phyloP scores from a whole-genome alignment of 2,329 filamentous ascomycete species.

The Alternaria ethzedia region DNA sequence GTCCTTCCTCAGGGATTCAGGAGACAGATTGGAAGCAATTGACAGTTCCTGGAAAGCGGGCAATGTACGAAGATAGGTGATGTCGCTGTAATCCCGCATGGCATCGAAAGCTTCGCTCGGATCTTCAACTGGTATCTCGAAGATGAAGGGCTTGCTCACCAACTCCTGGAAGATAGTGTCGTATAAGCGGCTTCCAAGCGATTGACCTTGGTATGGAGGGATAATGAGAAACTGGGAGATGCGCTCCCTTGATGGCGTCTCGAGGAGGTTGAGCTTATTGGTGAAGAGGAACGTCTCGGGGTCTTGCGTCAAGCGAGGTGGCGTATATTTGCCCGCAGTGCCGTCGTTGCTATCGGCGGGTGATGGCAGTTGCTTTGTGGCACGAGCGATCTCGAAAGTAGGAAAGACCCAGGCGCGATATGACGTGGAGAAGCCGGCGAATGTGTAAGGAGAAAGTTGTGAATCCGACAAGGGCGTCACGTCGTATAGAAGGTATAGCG shows the following conservation, averaged over 20 bases:
- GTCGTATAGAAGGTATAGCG: slow-evolving; percentile 76
- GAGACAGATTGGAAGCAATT: slow-evolving; percentile 57
- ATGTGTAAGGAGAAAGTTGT: slow-evolving; percentile 63
- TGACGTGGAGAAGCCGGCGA: slow-evolving; percentile 88
- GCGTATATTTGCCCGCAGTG: slow-evolving; percentile 50
- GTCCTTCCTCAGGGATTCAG: slow-evolving; percentile 60
- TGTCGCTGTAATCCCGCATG: slow-evolving; percentile 76
- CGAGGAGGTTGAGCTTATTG: slow-evolving; percentile 54
- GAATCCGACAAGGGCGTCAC: slow-evolving; percentile 40
- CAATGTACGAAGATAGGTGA: slow-evolving; percentile 66
- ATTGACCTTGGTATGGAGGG: slow-evolving; percentile 81
- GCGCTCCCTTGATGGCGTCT: slow-evolving; percentile 77
- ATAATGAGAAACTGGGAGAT: slow-evolving; percentile 94
- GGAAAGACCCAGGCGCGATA: slow-evolving; percentile 81
- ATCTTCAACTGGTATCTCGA: slow-evolving; percentile 91
- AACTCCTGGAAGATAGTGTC: slow-evolving; percentile 76
- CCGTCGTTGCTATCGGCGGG: slow-evolving; percentile 37
- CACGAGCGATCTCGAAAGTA: slow-evolving; percentile 50
- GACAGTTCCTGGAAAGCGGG: slow-evolving; percentile 64
- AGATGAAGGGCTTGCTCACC: slow-evolving; percentile 69
- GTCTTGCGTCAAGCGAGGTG: slow-evolving; percentile 35
- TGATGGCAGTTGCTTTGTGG: slow-evolving; percentile 43
- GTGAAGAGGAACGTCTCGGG: slow-evolving; percentile 40
- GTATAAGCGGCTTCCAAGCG: slow-evolving; percentile 83
- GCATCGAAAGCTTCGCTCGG: slow-evolving; percentile 87